Base-by-base conservation (phyloP, 495 filamentous ascomycete species). In the Hypoxylon subgilvum region DNA sequence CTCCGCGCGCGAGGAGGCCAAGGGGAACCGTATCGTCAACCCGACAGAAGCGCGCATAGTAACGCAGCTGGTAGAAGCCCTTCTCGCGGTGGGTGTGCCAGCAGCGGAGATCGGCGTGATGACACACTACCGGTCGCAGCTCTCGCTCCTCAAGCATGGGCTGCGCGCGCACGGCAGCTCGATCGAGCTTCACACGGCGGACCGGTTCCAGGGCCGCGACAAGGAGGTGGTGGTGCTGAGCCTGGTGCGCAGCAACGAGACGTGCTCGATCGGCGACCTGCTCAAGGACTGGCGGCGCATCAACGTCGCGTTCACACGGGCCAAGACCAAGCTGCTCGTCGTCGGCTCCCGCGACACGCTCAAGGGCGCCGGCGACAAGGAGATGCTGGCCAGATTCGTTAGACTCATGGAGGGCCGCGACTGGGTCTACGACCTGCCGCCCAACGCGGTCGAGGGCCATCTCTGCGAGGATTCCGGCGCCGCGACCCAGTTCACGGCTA, bases 91-190 rank as follows among this genome's bases (percentile, higher is more conserved):
- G 6, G 94, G 94, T 22, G 81, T 96, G 12, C 78, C 88, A 0
- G 82, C 88, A 0, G 76, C 75, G 4, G 86, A 91, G 35, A 93
- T 98, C 41, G 94, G 94, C n/a, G 86, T 97, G 61, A 96, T 98
- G 69, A 96, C 94, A n/a, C 90, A 96, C 70, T 98, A 98, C 75
- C 89, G 93, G 58, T 92, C 89, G 23, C 94, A 98, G 69, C 87
- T 98, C 0, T 71, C 78, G 0, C 66, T 79, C 12, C 70, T 83
- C 0, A 78, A 77, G 30, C 73, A 82, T 25, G 60, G 69, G 3
- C 70, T 82, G 1, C 69, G 74, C 32, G 45, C 59, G 4, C 62
- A 72, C 40, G 67, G 60, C 1, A 66, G 38, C 6, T 82, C 76
- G 1, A 84, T 98, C 9, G 94, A 98, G 72, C 90, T 97, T 83